These are phyloP conservation scores for Epichloe sibirici DNA, from an alignment of 2,329 filamentous ascomycete genomes.

Conservation along the genomic window DNA sequence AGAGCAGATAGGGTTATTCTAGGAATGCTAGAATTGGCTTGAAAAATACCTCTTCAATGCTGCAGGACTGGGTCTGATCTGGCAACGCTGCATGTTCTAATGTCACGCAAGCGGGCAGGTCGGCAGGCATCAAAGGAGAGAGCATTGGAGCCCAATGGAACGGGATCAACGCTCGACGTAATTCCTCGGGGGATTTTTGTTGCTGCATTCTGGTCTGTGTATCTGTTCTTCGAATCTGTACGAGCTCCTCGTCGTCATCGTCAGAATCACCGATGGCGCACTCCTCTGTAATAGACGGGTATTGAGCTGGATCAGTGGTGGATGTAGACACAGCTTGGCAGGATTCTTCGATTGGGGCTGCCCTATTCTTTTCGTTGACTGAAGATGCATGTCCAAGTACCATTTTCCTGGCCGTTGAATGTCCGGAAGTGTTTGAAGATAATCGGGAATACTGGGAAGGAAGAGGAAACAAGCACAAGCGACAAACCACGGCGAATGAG, in stretches of 20 bases:
- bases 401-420: background rate
- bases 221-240: slow-evolving; percentile 1
- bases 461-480: background rate
- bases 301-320: background rate
- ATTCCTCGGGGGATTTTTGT: slow-evolving; percentile 6
- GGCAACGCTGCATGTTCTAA: slow-evolving; percentile 30
- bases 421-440: background rate
- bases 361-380: background rate
- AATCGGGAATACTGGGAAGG: background rate
- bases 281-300: background rate
- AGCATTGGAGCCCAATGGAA: slow-evolving; percentile 51
- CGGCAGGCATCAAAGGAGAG: slow-evolving; percentile 56
- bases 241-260: slow-evolving; percentile 7
- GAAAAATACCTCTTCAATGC: slow-evolving; percentile 38
- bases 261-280: slow-evolving; percentile 8
- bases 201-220: slow-evolving; percentile 3
- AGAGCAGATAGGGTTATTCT: background rate
- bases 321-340: background rate
- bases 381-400: background rate
- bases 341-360: background rate
- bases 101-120: slow-evolving; percentile 42
- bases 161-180: slow-evolving; percentile 26
- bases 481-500: background rate
- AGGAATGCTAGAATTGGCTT: background rate
- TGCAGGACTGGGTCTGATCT: slow-evolving; percentile 37